phyloP scores from a whole-genome alignment of 352 stramenopile genomes.

The Plasmopara viticola region DNA sequence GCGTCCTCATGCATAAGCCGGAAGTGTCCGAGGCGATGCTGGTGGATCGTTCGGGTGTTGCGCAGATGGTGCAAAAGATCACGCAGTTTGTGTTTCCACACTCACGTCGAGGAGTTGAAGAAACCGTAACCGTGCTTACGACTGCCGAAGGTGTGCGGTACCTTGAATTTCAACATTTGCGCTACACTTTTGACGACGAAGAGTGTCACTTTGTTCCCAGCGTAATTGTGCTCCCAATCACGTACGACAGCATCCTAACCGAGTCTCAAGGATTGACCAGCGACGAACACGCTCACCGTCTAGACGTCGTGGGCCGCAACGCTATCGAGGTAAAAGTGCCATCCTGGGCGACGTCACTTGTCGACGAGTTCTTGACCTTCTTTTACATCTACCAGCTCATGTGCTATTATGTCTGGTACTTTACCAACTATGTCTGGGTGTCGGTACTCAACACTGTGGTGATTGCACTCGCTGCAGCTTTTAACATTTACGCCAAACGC shows the following conservation, averaged over 20 bases:
- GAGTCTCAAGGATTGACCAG: slow-evolving; percentile 43
- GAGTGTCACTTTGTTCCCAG: slow-evolving; percentile 44
- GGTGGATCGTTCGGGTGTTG: slow-evolving; percentile 48
- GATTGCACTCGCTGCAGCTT: slow-evolving; percentile 39
- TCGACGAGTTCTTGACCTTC: slow-evolving; percentile 62
- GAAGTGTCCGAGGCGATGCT: slow-evolving; percentile 55
- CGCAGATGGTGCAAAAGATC: slow-evolving; percentile 42
- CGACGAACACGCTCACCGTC: slow-evolving; percentile 29
- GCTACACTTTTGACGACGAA: slow-evolving; percentile 48
- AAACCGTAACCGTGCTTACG: slow-evolving; percentile 41
- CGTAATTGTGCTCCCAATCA: slow-evolving; percentile 36
- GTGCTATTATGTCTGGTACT: slow-evolving; percentile 82
- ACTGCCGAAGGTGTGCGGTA: slow-evolving; percentile 34
- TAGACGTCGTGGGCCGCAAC: slow-evolving; percentile 51
- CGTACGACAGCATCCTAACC: slow-evolving; percentile 40
- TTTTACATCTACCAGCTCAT: slow-evolving; percentile 86
- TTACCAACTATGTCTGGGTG: slow-evolving; percentile 58
- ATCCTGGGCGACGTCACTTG: slow-evolving; percentile 37
- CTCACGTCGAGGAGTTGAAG: slow-evolving; percentile 37
- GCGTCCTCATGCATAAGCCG: slow-evolving; percentile 54
- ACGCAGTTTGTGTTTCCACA: slow-evolving; percentile 42
- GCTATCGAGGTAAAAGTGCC: slow-evolving; percentile 63
- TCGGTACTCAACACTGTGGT: slow-evolving; percentile 54
- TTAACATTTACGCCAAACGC: slow-evolving; percentile 70
- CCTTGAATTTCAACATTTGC: slow-evolving; percentile 58